Conservation (phyloP, 441 rosid species). For the Eruca vesicaria region DNA sequence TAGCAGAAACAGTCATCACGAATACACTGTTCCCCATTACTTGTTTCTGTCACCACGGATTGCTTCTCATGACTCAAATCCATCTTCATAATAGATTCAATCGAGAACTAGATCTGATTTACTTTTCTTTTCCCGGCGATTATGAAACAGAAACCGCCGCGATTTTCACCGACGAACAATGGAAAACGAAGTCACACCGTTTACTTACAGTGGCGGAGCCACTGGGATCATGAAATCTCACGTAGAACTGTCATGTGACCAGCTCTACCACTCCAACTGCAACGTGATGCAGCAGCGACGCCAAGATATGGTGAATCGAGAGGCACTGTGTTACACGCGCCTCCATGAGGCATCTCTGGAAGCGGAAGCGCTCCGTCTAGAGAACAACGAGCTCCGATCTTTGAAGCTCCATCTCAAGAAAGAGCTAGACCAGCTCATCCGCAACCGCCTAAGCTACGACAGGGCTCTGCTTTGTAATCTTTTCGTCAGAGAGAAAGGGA, state of each 20-base stretch:
- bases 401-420: conserved; percentile 43
- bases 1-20: no score
- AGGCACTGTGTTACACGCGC: no score
- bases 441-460: conserved; percentile 22
- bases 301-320: no score
- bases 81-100: no score
- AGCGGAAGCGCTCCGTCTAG: conserved; percentile 47
- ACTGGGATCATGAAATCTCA: conserved; percentile 1
- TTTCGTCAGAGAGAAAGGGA: no score
- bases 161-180: conserved; percentile 2
- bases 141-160: background rate
- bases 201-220: conserved; percentile 21
- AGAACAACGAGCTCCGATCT: conserved; percentile 56
- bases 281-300: no score
- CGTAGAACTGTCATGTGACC: no score
- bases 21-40: no score
- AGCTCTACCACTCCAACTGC: no score
- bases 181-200: conserved; percentile 31
- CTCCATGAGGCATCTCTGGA: no score
- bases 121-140: background rate
- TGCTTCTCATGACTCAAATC: no score
- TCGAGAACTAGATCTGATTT: conserved; percentile 19
- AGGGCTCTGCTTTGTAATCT: conserved; percentile 29
- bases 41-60: no score
- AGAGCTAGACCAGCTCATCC: conserved; percentile 38